These are phyloP conservation scores for Xylaria sp. DNA, from an alignment of 495 filamentous ascomycete genomes.

Conservation along the genomic window DNA sequence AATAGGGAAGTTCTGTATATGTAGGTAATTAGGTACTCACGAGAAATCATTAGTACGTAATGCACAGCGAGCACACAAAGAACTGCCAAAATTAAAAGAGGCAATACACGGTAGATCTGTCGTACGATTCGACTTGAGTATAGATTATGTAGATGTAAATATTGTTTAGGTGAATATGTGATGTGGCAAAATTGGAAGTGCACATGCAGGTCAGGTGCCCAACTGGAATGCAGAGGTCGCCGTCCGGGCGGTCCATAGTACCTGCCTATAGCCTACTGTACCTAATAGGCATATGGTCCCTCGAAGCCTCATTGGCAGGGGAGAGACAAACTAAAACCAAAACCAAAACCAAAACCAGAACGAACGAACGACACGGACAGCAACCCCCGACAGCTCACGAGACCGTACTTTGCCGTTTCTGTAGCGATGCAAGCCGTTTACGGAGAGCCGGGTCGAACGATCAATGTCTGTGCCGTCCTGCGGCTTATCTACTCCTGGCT, in stretches of 20 bases:
- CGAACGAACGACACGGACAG: neutral
- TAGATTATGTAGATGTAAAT: neutral
- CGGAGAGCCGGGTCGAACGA: conserved; percentile 18
- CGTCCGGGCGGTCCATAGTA: no score
- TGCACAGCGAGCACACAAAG: neutral
- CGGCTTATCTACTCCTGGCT: neutral
- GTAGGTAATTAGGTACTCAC: neutral
- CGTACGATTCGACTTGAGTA: no score
- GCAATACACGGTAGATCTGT: no score
- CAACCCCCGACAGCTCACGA: conserved; percentile 19
- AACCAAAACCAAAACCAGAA: neutral
- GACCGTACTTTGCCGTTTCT: neutral
- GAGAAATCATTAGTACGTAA: neutral
- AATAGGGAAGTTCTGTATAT: neutral
- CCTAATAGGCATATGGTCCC: no score
- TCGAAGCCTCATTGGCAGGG: neutral
- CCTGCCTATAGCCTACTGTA: neutral
- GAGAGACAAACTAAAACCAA: neutral
- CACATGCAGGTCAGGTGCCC: neutral
- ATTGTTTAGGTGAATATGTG: neutral
- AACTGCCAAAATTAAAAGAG: neutral
- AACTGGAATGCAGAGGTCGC: no score
- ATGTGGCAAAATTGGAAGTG: neutral
- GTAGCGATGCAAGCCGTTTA: conserved; percentile 15
- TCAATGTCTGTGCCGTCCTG: neutral